Base-by-base conservation (phyloP, 148 eudicot genomes). In the Gaultheria prostrata region DNA sequence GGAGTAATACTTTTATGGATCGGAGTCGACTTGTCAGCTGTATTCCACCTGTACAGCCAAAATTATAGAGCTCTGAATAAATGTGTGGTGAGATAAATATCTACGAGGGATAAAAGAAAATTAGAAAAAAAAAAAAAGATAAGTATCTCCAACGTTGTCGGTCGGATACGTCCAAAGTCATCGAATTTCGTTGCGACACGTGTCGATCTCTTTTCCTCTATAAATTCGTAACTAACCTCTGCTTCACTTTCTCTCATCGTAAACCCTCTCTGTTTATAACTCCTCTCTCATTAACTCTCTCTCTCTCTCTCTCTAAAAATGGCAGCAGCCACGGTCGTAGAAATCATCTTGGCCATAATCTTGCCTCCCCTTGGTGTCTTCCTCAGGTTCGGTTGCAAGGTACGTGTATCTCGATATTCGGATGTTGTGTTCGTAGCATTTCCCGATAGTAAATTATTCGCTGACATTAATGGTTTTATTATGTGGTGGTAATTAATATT, bases 341-440 rank as follows among this genome's bases (percentile, higher is more conserved):
- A 91, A 21, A 89, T 91, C 76, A 12, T 91, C 65, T 70, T 91
- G 81, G 93, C 93, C 50, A 91, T 91, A 82, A n/a, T 91, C 81
- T 63, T 91, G 82, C 93, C 93, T 50, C 93, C 93, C 1, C 93
- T 91, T 11, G 93, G 93, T 14, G 93, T 91, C 48, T 91, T 91
- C 88, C 82, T 91, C 78, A 86, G 84, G 82, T 91, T 28, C 43
- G 90, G 90, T 35, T 88, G 89, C 83, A 4, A 77, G 89, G 93
- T 91, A 5, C 2, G 26, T 39, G 5, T 39, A n/a, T 18, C 24
- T 39, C 43, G 5, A 39, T 39, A 6, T 39, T 39, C 43, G 43
- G 43, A 39, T 39, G 43, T 39, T 39, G 43, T 39, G 43, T 39
- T 0, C 43, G 43, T 39, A 39, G 43, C 43, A 39, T 39, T 39